phyloP scores from a whole-genome alignment of 805 yeast genomes.

The Pichia ethanolica region DNA sequence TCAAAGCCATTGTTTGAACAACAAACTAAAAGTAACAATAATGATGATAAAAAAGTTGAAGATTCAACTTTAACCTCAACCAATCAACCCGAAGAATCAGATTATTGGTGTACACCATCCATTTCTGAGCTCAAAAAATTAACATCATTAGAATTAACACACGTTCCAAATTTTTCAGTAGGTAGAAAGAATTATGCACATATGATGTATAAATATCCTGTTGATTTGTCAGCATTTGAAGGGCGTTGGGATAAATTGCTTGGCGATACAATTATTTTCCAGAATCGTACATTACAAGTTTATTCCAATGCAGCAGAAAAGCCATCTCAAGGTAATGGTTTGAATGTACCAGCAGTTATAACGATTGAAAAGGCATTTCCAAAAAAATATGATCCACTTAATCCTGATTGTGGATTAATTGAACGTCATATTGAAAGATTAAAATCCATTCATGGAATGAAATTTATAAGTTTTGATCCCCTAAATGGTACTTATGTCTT shows the following conservation, averaged over 20 bases:
- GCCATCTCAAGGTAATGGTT: constrained; percentile 59
- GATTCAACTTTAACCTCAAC: background rate
- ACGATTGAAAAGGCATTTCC: constrained; percentile 60
- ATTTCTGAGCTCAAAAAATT: constrained; percentile 39
- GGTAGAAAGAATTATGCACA: constrained; percentile 67
- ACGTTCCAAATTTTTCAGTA: constrained; percentile 55
- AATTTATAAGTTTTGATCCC: constrained; percentile 74
- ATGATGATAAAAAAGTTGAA: background rate
- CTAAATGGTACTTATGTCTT: constrained; percentile 70
- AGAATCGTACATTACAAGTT: constrained; percentile 48
- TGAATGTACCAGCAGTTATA: constrained; percentile 72
- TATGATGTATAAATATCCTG: constrained; percentile 57
- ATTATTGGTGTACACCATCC: constrained; percentile 71
- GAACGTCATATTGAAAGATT: constrained; percentile 43
- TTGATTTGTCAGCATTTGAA: constrained; percentile 54
- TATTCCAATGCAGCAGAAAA: constrained; percentile 48
- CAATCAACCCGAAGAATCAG: constrained; percentile 16
- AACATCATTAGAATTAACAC: constrained; percentile 40
- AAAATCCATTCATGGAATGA: constrained; percentile 58
- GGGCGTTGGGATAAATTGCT: constrained; percentile 32
- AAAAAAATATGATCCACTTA: constrained; percentile 27
- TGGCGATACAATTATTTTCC: constrained; percentile 40
- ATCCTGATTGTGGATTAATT: constrained; percentile 16
- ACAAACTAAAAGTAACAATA: background rate
- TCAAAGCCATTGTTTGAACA: constrained; percentile 5